Percentiles rank a stretch among this genome's conserved stretches.
phyloP scores from a whole-genome alignment of 2,329 filamentous ascomycete species.

The Coniochaeta sp. region DNA sequence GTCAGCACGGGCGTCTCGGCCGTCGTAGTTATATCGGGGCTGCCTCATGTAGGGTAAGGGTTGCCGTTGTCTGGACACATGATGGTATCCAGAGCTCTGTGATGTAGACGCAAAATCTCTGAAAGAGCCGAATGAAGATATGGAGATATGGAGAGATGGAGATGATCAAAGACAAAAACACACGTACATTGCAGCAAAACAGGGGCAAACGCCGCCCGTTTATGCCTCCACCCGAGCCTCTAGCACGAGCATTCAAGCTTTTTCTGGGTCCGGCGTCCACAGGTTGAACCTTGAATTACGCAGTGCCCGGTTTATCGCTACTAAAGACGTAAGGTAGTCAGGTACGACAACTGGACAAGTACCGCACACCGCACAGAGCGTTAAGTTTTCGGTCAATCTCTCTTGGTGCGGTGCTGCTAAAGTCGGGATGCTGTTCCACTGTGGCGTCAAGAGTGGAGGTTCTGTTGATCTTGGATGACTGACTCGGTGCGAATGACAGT shows the following conservation, averaged over 20 bases:
- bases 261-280: slow-evolving; percentile 1
- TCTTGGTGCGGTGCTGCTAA: neutral
- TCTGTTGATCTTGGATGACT: neutral
- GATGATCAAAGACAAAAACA: neutral
- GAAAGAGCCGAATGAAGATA: neutral
- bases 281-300: neutral
- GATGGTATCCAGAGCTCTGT: neutral
- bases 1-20: slow-evolving; percentile 1
- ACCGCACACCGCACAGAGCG: neutral
- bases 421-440: neutral
- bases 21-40: neutral
- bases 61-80: neutral
- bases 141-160: neutral
- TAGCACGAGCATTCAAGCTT: slow-evolving; percentile 1
- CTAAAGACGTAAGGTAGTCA: neutral
- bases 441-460: slow-evolving; percentile 1
- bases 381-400: neutral
- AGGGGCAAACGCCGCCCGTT: slow-evolving; percentile 6
- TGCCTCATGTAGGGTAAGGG: neutral
- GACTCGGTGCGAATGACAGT: neutral
- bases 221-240: slow-evolving; percentile 1
- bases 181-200: slow-evolving; percentile 8
- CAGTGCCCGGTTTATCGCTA: neutral
- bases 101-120: neutral
- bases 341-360: too few relatives aligned